phyloP scores from a whole-genome alignment of 2,329 filamentous ascomycete species.

The Colletotrichum endophyticum region DNA sequence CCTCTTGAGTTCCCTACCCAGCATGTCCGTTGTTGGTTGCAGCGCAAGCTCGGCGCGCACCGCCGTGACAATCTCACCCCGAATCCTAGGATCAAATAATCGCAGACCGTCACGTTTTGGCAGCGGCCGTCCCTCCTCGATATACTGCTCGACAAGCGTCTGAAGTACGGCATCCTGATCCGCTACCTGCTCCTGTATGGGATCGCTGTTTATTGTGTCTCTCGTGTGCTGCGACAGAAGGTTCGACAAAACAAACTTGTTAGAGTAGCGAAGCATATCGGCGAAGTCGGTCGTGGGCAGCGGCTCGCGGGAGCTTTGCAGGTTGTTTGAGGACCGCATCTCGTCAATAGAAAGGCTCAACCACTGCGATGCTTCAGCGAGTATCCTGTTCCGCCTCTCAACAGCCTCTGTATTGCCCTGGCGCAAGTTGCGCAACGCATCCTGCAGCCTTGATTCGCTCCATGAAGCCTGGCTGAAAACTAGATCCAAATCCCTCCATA shows the following conservation, averaged over 20 bases:
- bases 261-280: slow-evolving; percentile 17
- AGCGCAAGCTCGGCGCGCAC: slow-evolving; percentile 34
- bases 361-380: slow-evolving; percentile 20
- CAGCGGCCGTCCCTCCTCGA: slow-evolving; percentile 11
- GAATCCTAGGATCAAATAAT: slow-evolving; percentile 13
- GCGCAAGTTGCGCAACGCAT: not conserved
- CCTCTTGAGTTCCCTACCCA: slow-evolving; percentile 28
- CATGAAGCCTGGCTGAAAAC: slow-evolving; percentile 20
- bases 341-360: slow-evolving; percentile 16
- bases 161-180: not conserved
- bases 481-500: slow-evolving; percentile 20
- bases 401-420: slow-evolving; percentile 12
- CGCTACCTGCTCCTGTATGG: not conserved
- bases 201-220: not conserved
- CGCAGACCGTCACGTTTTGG: not conserved
- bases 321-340: slow-evolving; percentile 12
- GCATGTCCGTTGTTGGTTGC: slow-evolving; percentile 20
- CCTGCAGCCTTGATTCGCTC: slow-evolving; percentile 3
- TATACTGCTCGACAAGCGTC: slow-evolving; percentile 15
- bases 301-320: slow-evolving; percentile 5
- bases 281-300: slow-evolving; percentile 17
- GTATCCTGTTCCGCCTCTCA: slow-evolving; percentile 9
- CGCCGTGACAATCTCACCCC: slow-evolving; percentile 33
- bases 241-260: slow-evolving; percentile 14
- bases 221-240: slow-evolving; percentile 16